Evolutionary conservation across 108 stramenopile species (phyloP), one percentile per base, ranked within the genome.

Genomic region (Pseudonitzschia delicatissima): DNA sequence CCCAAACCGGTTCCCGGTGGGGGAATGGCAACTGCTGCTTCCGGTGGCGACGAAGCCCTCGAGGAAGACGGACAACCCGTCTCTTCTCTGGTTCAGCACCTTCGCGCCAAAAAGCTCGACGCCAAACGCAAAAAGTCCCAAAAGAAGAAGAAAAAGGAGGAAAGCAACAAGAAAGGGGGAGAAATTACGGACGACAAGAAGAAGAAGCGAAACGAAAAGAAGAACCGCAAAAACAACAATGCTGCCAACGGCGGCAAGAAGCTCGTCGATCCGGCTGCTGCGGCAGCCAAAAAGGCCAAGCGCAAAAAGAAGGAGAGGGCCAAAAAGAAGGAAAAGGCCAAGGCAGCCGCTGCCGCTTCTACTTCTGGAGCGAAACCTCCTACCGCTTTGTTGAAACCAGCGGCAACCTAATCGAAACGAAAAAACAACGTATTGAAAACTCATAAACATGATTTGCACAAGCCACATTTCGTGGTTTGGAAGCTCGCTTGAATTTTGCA

Each of bases 1-100:
- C 83, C 83, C 63, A 84, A 76, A 58, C 84, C 81, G 13, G 45
- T 71, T 39, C 81, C 81, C 0, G 84, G 81, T 69, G 84, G 81
- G 25, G 79, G 77, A 17, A 36, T 17, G 6, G 33, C 23, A 21
- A 63, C 53, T 2, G 51, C 64, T 48, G 5, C 58, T 23, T 23
- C 76, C 27, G 21, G 23, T 7, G 61, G 33, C 1, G 61, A 45
- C 39, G 61, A 62, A 27, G 37, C n/a, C 8, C 15, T 25, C 47
- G 61, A 45, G 6, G 47, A 66, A 21, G 62, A 45, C 68, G 63
- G 57, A 21, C 59, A 76, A 50, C 70, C 73, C 5, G 44, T 80
- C 3, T 68, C 83, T 0, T 66, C 77, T 12, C 15, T 84, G 33
- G 83, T 84, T 7, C 67, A 69, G 48, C 79, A 84, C 57, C 59